phyloP scores from a whole-genome alignment of 2,329 filamentous ascomycete species.

The Fusarium musae region DNA sequence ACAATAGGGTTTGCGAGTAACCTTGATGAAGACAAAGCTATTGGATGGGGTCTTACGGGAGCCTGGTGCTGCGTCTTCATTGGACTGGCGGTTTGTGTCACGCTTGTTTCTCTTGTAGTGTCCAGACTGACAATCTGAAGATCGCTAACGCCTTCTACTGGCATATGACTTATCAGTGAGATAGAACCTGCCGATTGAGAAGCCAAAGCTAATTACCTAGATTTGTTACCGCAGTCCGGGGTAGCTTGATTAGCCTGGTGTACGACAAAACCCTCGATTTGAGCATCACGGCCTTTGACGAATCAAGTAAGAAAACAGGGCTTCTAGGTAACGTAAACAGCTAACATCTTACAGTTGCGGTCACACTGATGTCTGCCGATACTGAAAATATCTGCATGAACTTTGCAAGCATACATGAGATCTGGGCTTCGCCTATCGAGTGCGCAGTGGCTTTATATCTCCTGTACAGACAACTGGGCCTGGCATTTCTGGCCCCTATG shows the following conservation, averaged over 20 bases:
- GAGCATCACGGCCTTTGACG: conserved; percentile 20
- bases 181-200: neutral
- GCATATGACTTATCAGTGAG: conserved; percentile 18
- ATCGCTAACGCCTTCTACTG: conserved; percentile 14
- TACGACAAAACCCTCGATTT: conserved; percentile 17
- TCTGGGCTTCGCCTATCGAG: conserved; percentile 24
- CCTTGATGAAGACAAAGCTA: neutral
- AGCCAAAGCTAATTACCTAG: neutral
- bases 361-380: conserved; percentile 24
- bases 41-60: conserved; percentile 16
- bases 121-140: neutral
- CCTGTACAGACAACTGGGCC: conserved; percentile 8
- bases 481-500: conserved; percentile 12
- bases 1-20: conserved; percentile 5
- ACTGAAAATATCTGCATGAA: conserved; percentile 18
- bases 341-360: neutral
- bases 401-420: conserved; percentile 12
- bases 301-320: neutral
- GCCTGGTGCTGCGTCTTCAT: conserved; percentile 9
- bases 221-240: conserved; percentile 8
- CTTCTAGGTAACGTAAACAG: rapidly evolving
- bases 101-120: too few relatives aligned
- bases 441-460: conserved; percentile 19
- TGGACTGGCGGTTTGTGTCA: conserved; percentile 2
- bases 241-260: conserved; percentile 8